phyloP scores from a whole-genome alignment of 169 alveolate species.

The Babesia caballi region DNA sequence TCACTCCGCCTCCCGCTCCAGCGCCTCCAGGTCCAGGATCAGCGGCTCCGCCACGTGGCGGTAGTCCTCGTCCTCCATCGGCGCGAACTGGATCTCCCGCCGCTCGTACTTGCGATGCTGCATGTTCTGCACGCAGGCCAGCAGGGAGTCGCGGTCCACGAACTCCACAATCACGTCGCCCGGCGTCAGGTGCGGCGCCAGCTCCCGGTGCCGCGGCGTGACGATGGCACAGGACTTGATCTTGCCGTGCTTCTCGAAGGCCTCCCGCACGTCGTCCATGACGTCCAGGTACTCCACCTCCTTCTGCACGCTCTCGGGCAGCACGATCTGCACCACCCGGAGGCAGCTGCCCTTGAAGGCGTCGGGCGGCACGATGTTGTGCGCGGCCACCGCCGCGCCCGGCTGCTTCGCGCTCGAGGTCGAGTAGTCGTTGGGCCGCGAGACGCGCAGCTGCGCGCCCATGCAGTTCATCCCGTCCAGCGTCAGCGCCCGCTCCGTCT shows the following conservation, averaged over 20 bases:
- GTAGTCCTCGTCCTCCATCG: conserved; percentile 53
- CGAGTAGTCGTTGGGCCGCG: conserved; percentile 88
- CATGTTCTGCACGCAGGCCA: conserved; percentile 71
- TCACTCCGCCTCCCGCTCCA: conserved; percentile 36
- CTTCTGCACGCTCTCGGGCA: conserved; percentile 49
- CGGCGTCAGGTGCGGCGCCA: conserved; percentile 51
- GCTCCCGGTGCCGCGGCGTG: conserved; percentile 63
- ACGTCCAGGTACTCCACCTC: conserved; percentile 66
- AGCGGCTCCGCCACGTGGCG: conserved; percentile 30
- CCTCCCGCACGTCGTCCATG: conserved; percentile 73
- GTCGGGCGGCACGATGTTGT: conserved; percentile 10
- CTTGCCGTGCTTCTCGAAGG: conserved; percentile 72
- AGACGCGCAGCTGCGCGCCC: conserved; percentile 86
- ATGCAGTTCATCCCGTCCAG: conserved; percentile 88
- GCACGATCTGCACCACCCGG: conserved; percentile 31
- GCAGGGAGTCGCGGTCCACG: conserved; percentile 63
- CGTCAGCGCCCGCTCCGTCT: conserved; percentile 86
- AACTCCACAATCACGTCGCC: conserved; percentile 76
- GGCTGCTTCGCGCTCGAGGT: conserved; percentile 62
- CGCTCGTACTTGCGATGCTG: conserved; percentile 72
- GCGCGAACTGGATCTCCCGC: conserved; percentile 59
- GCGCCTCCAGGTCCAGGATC: conserved; percentile 40
- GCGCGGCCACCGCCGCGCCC: not conserved
- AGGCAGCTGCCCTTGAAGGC: conserved; percentile 40
- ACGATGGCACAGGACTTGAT: conserved; percentile 63